Evolutionary conservation across 2,329 filamentous ascomycete genomes (phyloP).

Genomic region (Bimuria novae-zelandiae): DNA sequence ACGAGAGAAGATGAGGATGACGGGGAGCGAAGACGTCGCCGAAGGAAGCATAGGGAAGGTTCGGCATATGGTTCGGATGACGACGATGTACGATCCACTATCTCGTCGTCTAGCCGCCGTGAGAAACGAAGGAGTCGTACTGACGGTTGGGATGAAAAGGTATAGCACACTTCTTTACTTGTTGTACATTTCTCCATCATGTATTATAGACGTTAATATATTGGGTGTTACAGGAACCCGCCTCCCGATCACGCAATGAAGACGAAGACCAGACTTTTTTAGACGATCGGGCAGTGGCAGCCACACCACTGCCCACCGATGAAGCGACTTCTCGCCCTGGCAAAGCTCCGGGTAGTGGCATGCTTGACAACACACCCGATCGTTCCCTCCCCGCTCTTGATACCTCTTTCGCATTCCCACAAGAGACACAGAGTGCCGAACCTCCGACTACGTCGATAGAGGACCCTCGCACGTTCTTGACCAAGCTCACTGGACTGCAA

Average conservation of each 20-base stretch:
- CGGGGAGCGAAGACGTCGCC: constrained; percentile 50
- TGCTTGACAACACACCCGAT: constrained; percentile 40
- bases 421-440: constrained; percentile 24
- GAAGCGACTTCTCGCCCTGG: constrained; percentile 27
- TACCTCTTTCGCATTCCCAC: constrained; percentile 27
- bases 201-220: constrained; percentile 18
- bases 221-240: constrained; percentile 34
- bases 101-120: constrained; percentile 43
- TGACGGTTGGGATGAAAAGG: constrained; percentile 43
- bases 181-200: constrained; percentile 27
- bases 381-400: constrained; percentile 33
- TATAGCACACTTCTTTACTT: constrained; percentile 41
- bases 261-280: constrained; percentile 64
- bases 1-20: constrained; percentile 47
- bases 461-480: constrained; percentile 40
- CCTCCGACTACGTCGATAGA: constrained; percentile 41
- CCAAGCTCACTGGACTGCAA: constrained; percentile 41
- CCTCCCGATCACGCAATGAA: constrained; percentile 33
- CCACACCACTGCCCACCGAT: constrained; percentile 52
- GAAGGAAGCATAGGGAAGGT: constrained; percentile 51
- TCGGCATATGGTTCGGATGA: constrained; percentile 46
- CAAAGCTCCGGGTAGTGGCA: constrained; percentile 32
- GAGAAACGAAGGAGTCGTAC: constrained; percentile 50
- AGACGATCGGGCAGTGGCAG: constrained; percentile 65
- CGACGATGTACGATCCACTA: constrained; percentile 42